Base-by-base conservation (phyloP, 1,284 basidiomycete species). In the Vanrija humicola region DNA sequence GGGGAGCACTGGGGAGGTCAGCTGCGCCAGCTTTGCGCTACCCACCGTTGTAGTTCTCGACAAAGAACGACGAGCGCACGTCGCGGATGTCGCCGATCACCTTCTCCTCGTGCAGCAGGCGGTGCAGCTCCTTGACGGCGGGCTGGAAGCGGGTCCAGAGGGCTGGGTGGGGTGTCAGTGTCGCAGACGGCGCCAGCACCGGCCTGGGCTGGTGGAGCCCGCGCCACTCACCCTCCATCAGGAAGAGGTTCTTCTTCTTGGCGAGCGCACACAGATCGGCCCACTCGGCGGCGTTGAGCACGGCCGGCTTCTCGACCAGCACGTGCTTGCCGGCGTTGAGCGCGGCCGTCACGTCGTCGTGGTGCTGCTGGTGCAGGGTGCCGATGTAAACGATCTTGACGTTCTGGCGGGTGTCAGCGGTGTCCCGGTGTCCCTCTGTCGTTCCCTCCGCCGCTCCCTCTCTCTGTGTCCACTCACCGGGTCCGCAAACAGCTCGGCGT, bases 371-470 rank as follows among this genome's bases (percentile, higher is more conserved):
- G 51, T 80, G 78, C 21, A 78, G 77, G 1, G 80, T 79, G 18
- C 79, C 80, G 43, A 81, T 65, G 67, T 81, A 82, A 38, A 81
- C 68, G 42, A 77, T 76, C 47, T 79, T 64, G 21, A 80, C 74
- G 40, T 79, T 65, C 64, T 73, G 49, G 34, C 14, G 18, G 21
- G 55, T n/a, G 26, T 25, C 42, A 43, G 42, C 42, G 14, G 2
- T 23, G 21, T 23, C 2, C 21, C 21, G 21, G 21, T 23, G 21
- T 23, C 21, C 21, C 21, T 23, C 21, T 5, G 21, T 23, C 21
- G 21, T 5, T 23, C 21, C 21, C 21, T 23, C 5, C 21, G 21
- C 21, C 21, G 21, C 21, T 23, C 21, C 21, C 21, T 23, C 21
- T 9, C 45, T 19, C 26, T 14, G 16, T 16, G 1, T 23, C 21